These are phyloP conservation scores for Solanum chmielewskii DNA, from an alignment of 257 asterid species.

Conservation along the genomic window DNA sequence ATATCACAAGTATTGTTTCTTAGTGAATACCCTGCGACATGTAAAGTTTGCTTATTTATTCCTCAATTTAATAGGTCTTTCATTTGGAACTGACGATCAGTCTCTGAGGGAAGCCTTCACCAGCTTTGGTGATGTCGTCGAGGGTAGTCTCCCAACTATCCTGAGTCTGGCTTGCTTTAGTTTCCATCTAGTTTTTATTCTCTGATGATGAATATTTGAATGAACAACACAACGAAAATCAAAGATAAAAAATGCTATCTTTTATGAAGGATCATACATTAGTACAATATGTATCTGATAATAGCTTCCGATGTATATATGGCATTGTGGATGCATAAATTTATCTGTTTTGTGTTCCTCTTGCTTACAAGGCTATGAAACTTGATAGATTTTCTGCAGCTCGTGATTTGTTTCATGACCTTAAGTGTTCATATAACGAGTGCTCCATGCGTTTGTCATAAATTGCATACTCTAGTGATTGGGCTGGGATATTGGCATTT, in stretches of 20 bases:
- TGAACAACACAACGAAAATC: background rate
- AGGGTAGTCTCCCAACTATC: slow-evolving; percentile 15
- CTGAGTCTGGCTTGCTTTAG: background rate
- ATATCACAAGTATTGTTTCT: background rate
- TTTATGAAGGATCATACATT: background rate
- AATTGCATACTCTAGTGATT: background rate
- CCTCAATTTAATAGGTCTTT: slow-evolving; percentile 38
- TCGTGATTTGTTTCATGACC: background rate
- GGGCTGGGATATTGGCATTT: background rate
- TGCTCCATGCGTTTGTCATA: background rate
- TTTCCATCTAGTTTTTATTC: background rate
- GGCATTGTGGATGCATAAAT: background rate
- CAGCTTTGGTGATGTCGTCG: slow-evolving; percentile 49
- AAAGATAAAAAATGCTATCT: background rate
- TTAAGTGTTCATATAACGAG: background rate
- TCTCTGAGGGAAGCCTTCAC: slow-evolving; percentile 58
- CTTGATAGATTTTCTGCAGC: background rate
- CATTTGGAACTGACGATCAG: slow-evolving; percentile 53
- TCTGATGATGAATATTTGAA: background rate
- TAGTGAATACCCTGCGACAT: background rate
- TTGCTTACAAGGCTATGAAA: background rate
- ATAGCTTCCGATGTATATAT: background rate
- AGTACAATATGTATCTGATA: background rate
- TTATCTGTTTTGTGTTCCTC: background rate
- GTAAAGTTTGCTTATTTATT: background rate